Percentiles rank a stretch among this genome's conserved stretches.
phyloP scores from a whole-genome alignment of 768 basidiomycete species.

The Rhizopogon sp. region DNA sequence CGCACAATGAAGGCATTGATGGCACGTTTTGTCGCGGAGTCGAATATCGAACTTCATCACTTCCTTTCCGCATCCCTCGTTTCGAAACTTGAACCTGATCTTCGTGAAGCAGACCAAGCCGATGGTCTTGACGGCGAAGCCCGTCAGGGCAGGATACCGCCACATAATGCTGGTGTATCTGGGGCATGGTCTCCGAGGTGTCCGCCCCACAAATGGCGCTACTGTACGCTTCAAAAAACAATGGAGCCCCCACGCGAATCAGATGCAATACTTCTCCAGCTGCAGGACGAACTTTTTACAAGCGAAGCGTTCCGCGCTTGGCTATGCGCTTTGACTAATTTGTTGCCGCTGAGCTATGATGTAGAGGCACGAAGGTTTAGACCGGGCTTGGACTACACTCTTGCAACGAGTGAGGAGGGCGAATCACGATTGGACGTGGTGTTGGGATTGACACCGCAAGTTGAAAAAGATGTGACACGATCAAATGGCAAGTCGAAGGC shows the following conservation, averaged over 20 bases:
- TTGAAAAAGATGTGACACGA: slow-evolving; percentile 19
- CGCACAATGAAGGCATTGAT: slow-evolving; percentile 79
- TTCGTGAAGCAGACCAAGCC: slow-evolving; percentile 56
- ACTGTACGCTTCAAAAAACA: slow-evolving; percentile 58
- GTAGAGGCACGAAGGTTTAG: slow-evolving; percentile 87
- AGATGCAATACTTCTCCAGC: slow-evolving; percentile 19
- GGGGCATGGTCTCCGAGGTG: slow-evolving; percentile 71
- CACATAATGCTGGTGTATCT: slow-evolving; percentile 59
- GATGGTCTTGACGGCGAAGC: slow-evolving; percentile 55
- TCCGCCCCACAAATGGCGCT: slow-evolving; percentile 94
- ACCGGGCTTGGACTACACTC: slow-evolving; percentile 91
- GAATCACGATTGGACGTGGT: slow-evolving; percentile 84
- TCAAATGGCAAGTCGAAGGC: slow-evolving; percentile 27
- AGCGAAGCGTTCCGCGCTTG: slow-evolving; percentile 87
- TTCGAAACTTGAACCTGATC: slow-evolving; percentile 54
- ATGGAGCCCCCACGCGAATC: not conserved
- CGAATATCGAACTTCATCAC: slow-evolving; percentile 81
- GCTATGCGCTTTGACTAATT: slow-evolving; percentile 65
- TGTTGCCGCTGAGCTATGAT: slow-evolving; percentile 67
- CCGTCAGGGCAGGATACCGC: slow-evolving; percentile 52
- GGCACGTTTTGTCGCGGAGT: slow-evolving; percentile 77
- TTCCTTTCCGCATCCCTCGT: slow-evolving; percentile 76
- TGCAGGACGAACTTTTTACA: slow-evolving; percentile 77
- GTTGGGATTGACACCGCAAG: slow-evolving; percentile 77
- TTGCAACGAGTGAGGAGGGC: slow-evolving; percentile 81